Conservation (phyloP, 768 basidiomycete genomes). For the Leccinum ochraceum region DNA sequence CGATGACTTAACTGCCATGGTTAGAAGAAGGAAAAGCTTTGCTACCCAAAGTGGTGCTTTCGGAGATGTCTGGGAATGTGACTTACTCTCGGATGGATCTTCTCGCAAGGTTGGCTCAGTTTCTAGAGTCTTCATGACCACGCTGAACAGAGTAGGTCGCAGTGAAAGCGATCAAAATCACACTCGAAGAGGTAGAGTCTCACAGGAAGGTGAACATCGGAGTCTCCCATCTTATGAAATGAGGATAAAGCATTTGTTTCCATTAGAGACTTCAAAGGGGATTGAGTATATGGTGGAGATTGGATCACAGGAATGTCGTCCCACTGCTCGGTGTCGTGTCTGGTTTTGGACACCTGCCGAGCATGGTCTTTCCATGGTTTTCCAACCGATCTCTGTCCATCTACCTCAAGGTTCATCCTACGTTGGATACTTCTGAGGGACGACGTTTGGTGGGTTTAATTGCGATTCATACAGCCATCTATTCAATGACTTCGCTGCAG, state of each 20-base stretch:
- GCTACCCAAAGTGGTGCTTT: constrained; percentile 16
- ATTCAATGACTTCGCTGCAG: constrained; percentile 7
- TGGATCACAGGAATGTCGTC: constrained; percentile 30
- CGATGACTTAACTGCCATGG: neutral
- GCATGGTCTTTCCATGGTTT: constrained; percentile 37
- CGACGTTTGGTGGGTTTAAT: constrained; percentile 17
- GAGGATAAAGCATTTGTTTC: neutral
- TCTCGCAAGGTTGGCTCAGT: constrained; percentile 8
- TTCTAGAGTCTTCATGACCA: neutral
- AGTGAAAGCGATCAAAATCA: constrained; percentile 20
- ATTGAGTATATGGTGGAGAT: constrained; percentile 18
- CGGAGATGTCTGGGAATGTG: constrained; percentile 29
- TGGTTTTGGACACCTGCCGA: constrained; percentile 32
- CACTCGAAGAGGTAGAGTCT: neutral
- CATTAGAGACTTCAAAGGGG: constrained; percentile 33
- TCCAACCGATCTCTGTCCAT: constrained; percentile 25
- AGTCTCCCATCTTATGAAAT: neutral
- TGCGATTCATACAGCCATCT: neutral
- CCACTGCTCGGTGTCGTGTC: constrained; percentile 31
- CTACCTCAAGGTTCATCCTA: constrained; percentile 17
- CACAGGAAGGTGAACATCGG: constrained; percentile 4
- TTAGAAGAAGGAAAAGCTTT: constrained; percentile 10
- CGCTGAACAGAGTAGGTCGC: constrained; percentile 17
- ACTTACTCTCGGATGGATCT: constrained; percentile 13
- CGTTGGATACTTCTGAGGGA: neutral